phyloP scores from a whole-genome alignment of 106 monocot genomes.

The Dendrobium officinale region DNA sequence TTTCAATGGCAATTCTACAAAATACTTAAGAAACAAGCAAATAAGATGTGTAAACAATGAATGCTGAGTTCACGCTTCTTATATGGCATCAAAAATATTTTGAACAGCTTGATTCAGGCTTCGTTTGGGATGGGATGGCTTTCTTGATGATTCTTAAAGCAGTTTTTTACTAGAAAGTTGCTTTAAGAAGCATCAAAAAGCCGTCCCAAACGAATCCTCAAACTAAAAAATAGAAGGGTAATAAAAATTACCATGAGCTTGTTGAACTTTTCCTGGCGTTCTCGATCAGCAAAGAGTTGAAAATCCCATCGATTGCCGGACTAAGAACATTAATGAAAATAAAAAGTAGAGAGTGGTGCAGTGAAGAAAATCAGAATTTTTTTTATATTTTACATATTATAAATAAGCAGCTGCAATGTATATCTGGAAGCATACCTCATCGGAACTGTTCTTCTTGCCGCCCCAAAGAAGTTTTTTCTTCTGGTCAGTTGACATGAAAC shows the following conservation, averaged over 20 bases:
- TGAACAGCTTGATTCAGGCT: neutral
- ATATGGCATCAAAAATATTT: neutral
- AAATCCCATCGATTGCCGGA: slow-evolving; percentile 60
- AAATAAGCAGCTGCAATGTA: neutral
- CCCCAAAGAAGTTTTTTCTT: slow-evolving; percentile 98
- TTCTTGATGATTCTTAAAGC: too few species aligned
- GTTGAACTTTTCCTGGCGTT: slow-evolving; percentile 96
- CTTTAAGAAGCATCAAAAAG: too few species aligned
- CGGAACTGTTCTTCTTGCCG: slow-evolving; percentile 72
- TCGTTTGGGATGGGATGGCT: too few species aligned
- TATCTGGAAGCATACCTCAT: slow-evolving; percentile 42
- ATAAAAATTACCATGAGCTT: slow-evolving; percentile 87
- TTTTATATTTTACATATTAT: neutral
- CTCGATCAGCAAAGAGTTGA: slow-evolving; percentile 68
- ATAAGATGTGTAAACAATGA: neutral
- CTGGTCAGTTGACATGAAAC: slow-evolving; percentile 72
- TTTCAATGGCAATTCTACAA: neutral
- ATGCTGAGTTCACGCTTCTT: neutral
- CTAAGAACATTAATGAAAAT: slow-evolving; percentile 16
- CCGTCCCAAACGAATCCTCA: neutral
- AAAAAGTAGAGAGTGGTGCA: neutral
- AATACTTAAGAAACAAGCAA: neutral
- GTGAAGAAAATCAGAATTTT: slow-evolving; percentile 2
- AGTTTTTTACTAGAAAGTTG: too few species aligned
- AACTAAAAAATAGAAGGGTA: slow-evolving; percentile 1